These are phyloP conservation scores for Fusarium papillatum DNA, from an alignment of 2,329 filamentous ascomycete genomes.

Conservation along the genomic window DNA sequence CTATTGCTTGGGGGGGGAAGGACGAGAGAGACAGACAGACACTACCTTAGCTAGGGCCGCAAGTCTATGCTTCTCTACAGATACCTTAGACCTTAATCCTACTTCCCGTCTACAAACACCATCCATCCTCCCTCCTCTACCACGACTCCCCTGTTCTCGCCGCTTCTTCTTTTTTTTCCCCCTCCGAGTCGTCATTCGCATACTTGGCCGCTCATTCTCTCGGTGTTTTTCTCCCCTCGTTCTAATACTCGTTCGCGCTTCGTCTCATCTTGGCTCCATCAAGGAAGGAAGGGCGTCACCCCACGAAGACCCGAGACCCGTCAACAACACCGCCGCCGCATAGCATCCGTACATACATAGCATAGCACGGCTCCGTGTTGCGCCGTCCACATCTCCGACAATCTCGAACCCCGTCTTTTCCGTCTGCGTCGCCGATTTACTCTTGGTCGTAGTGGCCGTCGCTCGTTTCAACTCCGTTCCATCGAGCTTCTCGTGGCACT, in stretches of 20 bases:
- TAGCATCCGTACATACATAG: conserved; percentile 12
- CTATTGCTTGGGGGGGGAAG: conserved; percentile 4
- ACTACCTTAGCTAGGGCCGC: conserved; percentile 22
- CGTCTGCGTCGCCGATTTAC: conserved; percentile 6
- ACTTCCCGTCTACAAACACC: conserved; percentile 28
- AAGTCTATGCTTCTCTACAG: conserved; percentile 1
- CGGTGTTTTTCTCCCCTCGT: not conserved
- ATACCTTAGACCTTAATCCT: conserved; percentile 28
- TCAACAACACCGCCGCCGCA: conserved; percentile 28
- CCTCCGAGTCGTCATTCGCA: conserved; percentile 12
- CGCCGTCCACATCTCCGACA: conserved; percentile 20
- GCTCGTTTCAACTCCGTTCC: conserved; percentile 40
- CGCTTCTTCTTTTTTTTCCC: not conserved
- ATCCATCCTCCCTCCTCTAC: conserved; percentile 17
- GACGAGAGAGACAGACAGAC: not conserved
- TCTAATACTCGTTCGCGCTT: conserved; percentile 2
- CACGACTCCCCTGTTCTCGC: not conserved
- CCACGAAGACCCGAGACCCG: conserved; percentile 28
- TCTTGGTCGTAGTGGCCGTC: conserved; percentile 23
- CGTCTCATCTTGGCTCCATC: conserved; percentile 1
- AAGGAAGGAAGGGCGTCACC: conserved; percentile 29
- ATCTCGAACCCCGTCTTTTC: conserved; percentile 7
- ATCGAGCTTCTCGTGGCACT: conserved; percentile 33
- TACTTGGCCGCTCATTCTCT: conserved; percentile 20
- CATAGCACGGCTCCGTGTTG: conserved; percentile 12